Evolutionary conservation across 2,329 filamentous ascomycete species (phyloP), one percentile per base, ranked within the genome.

Genomic region (Dothistroma septosporum): DNA sequence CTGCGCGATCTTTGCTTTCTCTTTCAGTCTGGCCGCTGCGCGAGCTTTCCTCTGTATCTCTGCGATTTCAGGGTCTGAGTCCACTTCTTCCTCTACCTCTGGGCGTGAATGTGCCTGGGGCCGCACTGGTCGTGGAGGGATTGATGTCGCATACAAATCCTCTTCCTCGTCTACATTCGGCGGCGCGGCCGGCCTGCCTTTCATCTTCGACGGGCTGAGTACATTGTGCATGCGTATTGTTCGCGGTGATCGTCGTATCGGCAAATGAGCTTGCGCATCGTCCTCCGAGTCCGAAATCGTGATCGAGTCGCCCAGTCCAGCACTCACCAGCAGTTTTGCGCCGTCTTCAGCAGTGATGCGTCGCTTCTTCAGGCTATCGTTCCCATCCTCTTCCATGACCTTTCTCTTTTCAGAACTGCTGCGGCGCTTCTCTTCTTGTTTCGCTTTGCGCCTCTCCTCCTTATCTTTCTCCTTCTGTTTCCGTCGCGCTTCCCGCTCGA

Each of bases 41-140:
- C 78, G 72, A 9, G 78, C 78, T 61, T 74, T 72, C 35, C 74
- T 70, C 53, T 74, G 73, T 28, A 80, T 67, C 52, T 77, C 77
- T 19, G 75, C 73, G 21, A 79, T 72, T 58, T 80, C 79, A 6
- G 64, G 64, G 35, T 78, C 75, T 0, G 66, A 68, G 53, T 79
- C 77, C 10, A 76, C 76, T 24, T 74, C 72, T 11, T 74, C 71
- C 21, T 68, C 69, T 41, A 57, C 37, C 48, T 58, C 56, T 19
- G 57, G 31, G 6, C 57, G 33, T 19, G 57, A 28, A 31, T 35
- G 49, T 16, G 53, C 24, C 7, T 59, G 41, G 16, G 57, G 28
- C 24, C 44, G 53, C 14, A 50, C 41, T n/a, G 55, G 55, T 22
- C 44, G 46, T n/a, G 33, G 8, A 46, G 47, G 46, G 7, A 48